Conservation (phyloP, 306 rosid genomes). For the Rosa chinensis region DNA sequence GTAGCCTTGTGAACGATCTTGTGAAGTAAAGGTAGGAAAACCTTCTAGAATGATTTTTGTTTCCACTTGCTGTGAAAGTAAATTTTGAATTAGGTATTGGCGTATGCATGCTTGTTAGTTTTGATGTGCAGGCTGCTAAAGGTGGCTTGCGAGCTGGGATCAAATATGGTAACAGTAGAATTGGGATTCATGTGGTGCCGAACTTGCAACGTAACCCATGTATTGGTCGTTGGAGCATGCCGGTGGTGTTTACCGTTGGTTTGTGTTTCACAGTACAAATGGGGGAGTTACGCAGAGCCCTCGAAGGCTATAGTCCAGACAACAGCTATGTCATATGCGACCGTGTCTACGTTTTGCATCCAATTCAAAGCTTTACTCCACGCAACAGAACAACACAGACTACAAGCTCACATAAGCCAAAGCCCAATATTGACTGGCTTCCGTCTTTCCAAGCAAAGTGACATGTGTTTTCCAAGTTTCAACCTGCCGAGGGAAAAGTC, state of each 20-base stretch:
- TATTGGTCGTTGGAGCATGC: not conserved
- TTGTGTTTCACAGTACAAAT: not conserved
- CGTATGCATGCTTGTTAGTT: not conserved
- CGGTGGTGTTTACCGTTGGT: not conserved
- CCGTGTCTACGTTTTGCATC: not conserved
- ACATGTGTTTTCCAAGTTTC: not conserved
- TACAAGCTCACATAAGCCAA: not conserved
- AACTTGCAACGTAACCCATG: conserved; percentile 1
- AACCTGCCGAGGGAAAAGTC: not conserved
- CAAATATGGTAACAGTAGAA: not conserved
- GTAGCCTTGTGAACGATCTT: not conserved
- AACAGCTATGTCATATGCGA: not conserved
- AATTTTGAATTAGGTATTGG: not conserved
- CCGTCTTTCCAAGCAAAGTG: not conserved
- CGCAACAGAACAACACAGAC: not conserved
- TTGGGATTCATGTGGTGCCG: not conserved
- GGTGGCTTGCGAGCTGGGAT: not conserved
- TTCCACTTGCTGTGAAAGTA: not conserved
- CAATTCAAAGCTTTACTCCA: not conserved
- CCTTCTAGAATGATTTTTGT: not conserved
- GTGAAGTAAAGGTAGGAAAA: too few relatives aligned
- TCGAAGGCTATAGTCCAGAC: not conserved
- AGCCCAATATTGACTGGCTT: not conserved
- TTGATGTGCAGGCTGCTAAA: not conserved
- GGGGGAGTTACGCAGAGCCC: not conserved